Evolutionary conservation across 1,284 basidiomycete species (phyloP), one percentile per base, ranked within the genome.

Genomic region (Gyrodon tennesseensis): DNA sequence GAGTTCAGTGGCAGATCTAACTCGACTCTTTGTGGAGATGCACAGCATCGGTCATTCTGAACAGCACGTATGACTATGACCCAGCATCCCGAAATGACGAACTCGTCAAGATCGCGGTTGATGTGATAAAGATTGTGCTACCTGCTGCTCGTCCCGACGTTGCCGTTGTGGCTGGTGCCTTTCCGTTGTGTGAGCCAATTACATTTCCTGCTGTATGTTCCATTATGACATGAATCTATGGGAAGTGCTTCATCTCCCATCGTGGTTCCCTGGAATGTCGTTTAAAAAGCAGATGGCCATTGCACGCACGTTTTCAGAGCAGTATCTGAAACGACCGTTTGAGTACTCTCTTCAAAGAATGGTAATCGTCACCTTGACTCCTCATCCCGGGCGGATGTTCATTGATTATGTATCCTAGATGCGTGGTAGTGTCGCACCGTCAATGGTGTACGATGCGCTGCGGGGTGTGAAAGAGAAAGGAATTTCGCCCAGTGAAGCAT

Each of bases 241-340:
- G 39, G 3, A 5, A 70, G 65, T 65, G 27, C 53, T 51, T 15
- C 18, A 27, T 53, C 64, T 71, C 41, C 72, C 73, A 2, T 58
- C 62, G 5, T 72, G 71, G 71, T 39, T 72, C 21, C 71, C 73
- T 2, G 71, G 68, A 1, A 65, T 75, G 67, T 58, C 57, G 2
- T 65, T 75, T 37, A 74, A 72, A 19, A 48, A 16, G 11, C 27
- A 67, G 4, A 65, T 72, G 55, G 58, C 27, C 1, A 41, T 19
- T 15, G 55, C 58, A 31, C 37, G 39, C 9, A 5, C 11, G 15
- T 9, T 40, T n/a, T 59, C 54, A 8, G 29, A 58, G 27, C 16
- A 25, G 11, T 58, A n/a, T 58, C 29, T 59, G 3, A 34, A 59
- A 19, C 27, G 16, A 13, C 58, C 64, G 2, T 75, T 72, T 31